Percentiles rank a stretch among this genome's conserved stretches.
These are phyloP conservation scores for Corymbia calophylla DNA, from an alignment of 441 rosid species.

Conservation along the genomic window DNA sequence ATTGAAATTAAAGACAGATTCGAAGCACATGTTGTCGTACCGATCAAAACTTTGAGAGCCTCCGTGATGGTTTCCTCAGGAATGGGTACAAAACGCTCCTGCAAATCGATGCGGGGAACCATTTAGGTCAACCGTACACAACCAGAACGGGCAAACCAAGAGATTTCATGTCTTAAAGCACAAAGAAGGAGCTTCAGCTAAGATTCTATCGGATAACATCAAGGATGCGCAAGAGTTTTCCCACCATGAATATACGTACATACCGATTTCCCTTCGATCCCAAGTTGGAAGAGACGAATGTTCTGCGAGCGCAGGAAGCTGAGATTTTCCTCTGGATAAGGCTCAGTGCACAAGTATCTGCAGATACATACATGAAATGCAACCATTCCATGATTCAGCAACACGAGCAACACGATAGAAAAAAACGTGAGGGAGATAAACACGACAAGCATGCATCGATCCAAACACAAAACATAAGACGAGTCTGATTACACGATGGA, in stretches of 20 bases:
- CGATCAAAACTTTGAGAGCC: slow-evolving; percentile 75
- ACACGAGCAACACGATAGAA: not conserved
- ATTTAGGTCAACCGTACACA: not conserved
- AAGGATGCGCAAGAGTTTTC: not conserved
- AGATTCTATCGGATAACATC: not conserved
- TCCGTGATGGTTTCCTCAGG: slow-evolving; percentile 46
- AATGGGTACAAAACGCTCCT: slow-evolving; percentile 60
- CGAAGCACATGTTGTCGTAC: slow-evolving; percentile 22
- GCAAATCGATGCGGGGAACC: not conserved
- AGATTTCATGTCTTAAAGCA: not conserved
- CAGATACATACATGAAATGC: not conserved
- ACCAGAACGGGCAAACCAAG: not conserved
- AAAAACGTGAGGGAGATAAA: not conserved
- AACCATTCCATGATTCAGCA: not conserved
- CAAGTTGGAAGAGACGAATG: slow-evolving; percentile 72
- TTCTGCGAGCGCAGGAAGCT: slow-evolving; percentile 48
- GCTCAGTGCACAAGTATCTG: slow-evolving; percentile 88
- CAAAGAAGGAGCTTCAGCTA: not conserved
- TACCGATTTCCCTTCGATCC: slow-evolving; percentile 84
- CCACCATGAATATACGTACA: not conserved
- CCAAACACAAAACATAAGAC: not conserved
- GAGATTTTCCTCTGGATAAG: slow-evolving; percentile 73
- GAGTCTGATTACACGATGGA: slow-evolving; percentile 48
- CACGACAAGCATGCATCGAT: not conserved
- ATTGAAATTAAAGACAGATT: not conserved